A percentile compares a stretch with the other conserved stretches of the same genome.
These are phyloP conservation scores for Phytopythium delawarense DNA, from an alignment of 352 stramenopile genomes.

Conservation along the genomic window DNA sequence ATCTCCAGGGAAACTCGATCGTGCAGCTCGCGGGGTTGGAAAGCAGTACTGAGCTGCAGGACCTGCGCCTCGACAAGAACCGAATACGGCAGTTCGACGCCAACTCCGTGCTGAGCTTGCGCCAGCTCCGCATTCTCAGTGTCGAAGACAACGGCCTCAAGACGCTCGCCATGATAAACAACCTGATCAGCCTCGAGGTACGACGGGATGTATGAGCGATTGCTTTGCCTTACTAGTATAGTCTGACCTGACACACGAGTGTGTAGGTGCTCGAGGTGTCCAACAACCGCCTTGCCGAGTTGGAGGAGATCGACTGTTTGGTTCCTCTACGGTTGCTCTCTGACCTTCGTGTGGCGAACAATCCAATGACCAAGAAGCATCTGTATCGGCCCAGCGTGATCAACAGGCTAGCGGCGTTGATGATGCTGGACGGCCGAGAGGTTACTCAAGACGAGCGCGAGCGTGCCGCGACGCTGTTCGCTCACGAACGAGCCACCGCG, in stretches of 20 bases:
- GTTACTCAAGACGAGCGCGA: conserved; percentile 76
- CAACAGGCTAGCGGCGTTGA: conserved; percentile 49
- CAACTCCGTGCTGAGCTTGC: conserved; percentile 37
- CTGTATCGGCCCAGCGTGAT: conserved; percentile 72
- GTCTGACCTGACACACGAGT: too few species aligned
- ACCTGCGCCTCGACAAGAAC: conserved; percentile 82
- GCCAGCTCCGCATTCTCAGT: conserved; percentile 50
- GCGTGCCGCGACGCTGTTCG: conserved; percentile 60
- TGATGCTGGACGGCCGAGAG: conserved; percentile 62
- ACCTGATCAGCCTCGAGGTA: conserved; percentile 70
- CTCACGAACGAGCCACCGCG: conserved; percentile 46
- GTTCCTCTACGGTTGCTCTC: conserved; percentile 45
- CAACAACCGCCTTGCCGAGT: conserved; percentile 69
- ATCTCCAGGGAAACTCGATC: conserved; percentile 82
- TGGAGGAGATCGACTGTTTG: conserved; percentile 82
- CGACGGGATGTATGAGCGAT: not conserved
- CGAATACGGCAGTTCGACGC: conserved; percentile 76
- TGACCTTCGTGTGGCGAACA: conserved; percentile 63
- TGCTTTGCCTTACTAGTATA: not conserved
- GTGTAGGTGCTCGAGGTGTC: conserved; percentile 63
- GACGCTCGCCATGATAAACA: conserved; percentile 59
- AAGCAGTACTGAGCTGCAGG: conserved; percentile 51
- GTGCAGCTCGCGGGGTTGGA: conserved; percentile 58
- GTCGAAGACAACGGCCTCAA: conserved; percentile 82
- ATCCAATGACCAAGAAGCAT: conserved; percentile 79